phyloP scores from a whole-genome alignment of 2,329 filamentous ascomycete genomes.

The Clonostachys rhizophaga region DNA sequence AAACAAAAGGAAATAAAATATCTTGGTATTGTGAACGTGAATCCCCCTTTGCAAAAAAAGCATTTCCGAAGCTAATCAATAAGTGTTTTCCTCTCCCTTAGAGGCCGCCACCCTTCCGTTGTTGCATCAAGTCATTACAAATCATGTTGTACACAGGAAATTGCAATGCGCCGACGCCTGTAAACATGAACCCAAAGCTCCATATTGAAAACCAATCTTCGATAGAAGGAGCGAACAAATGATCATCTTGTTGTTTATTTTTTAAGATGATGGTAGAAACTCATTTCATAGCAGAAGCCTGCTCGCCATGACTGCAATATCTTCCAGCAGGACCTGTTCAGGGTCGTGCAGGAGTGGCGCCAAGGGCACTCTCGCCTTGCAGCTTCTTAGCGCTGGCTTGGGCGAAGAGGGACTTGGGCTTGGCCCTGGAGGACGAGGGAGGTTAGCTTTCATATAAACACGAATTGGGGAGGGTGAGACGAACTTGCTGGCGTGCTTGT shows the following conservation, averaged over 20 bases:
- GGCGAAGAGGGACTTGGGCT: conserved; percentile 65
- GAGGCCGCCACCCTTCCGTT: background rate
- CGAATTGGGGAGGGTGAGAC: conserved; percentile 17
- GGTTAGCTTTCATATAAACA: background rate
- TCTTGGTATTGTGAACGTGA: background rate
- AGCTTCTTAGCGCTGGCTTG: conserved; percentile 61
- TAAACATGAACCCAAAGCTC: conserved; percentile 4
- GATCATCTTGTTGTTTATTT: background rate
- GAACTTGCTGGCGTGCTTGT: conserved; percentile 75
- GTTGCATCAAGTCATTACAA: too few species aligned
- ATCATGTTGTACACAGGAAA: too few species aligned
- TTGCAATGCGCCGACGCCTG: background rate
- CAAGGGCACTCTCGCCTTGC: conserved; percentile 38
- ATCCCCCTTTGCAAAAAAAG: background rate
- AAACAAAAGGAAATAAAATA: background rate
- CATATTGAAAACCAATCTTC: conserved; percentile 3
- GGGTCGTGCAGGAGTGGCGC: conserved; percentile 26
- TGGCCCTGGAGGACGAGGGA: conserved; percentile 36
- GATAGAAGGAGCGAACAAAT: conserved; percentile 2
- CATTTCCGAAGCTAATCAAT: too few species aligned
- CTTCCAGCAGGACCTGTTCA: conserved; percentile 3
- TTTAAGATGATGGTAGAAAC: background rate
- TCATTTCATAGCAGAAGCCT: too few species aligned
- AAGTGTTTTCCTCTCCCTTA: background rate
- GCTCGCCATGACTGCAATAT: too few species aligned